Conservation (phyloP, 352 stramenopile genomes). For the Plasmopara muralis region DNA sequence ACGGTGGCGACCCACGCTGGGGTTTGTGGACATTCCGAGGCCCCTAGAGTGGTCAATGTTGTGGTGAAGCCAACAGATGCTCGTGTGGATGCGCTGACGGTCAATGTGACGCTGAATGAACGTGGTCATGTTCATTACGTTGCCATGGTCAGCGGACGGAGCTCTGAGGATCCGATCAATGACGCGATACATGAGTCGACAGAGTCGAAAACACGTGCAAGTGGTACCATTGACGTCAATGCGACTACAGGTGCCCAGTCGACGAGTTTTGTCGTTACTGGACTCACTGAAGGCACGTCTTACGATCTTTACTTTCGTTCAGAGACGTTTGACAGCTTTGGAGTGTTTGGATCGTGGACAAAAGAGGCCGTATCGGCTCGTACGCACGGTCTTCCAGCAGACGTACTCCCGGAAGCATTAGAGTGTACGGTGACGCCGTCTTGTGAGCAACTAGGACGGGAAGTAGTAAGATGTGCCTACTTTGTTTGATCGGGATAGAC, state of each 20-base stretch:
- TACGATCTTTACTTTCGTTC: slow-evolving; percentile 72
- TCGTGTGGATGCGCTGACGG: slow-evolving; percentile 56
- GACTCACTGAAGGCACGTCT: slow-evolving; percentile 43
- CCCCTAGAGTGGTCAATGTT: slow-evolving; percentile 32
- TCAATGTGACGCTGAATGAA: slow-evolving; percentile 39
- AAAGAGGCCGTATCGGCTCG: slow-evolving; percentile 34
- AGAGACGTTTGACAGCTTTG: slow-evolving; percentile 67
- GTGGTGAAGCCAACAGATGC: slow-evolving; percentile 46
- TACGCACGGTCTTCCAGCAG: slow-evolving; percentile 56
- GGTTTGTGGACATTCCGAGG: slow-evolving; percentile 44
- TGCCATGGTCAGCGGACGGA: slow-evolving; percentile 30
- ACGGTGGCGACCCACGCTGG: slow-evolving; percentile 52
- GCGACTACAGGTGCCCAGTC: slow-evolving; percentile 10
- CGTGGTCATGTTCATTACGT: slow-evolving; percentile 61
- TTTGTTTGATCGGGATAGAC: neutral
- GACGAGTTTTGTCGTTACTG: slow-evolving; percentile 38
- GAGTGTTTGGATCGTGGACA: slow-evolving; percentile 61
- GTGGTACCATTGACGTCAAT: slow-evolving; percentile 23
- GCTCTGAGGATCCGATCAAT: slow-evolving; percentile 8
- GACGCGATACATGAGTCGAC: slow-evolving; percentile 9
- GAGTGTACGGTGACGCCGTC: slow-evolving; percentile 37
- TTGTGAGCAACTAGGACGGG: slow-evolving; percentile 43
- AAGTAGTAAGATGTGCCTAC: slow-evolving; percentile 27
- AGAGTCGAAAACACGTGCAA: slow-evolving; percentile 20
- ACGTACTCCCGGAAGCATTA: slow-evolving; percentile 54